Evolutionary conservation across 2,329 filamentous ascomycete species (phyloP), one percentile per base, ranked within the genome.

Genomic region (Eurotiales sp.): DNA sequence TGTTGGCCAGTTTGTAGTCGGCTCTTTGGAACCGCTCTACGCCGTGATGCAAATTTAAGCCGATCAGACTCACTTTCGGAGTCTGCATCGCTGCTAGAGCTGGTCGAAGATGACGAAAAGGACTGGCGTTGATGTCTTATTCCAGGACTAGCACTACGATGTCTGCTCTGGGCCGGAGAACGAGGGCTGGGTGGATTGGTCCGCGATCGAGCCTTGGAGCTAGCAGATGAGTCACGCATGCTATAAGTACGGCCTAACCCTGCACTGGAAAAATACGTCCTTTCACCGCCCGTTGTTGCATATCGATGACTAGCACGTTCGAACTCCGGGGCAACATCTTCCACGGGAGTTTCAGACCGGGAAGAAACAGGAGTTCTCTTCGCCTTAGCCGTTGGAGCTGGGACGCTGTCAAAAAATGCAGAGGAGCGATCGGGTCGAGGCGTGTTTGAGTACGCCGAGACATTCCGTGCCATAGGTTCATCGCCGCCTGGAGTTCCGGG

Each of bases 401-500:
- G 68, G 3, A 63, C 66, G 39, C 71, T 60, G 11, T 68, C 65
- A 51, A 69, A 72, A 55, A 70, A 69, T 21, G 57, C 58, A 55
- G 52, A 54, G 8, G 51, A 36, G 14, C 64, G 71, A 50, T 73
- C 70, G 37, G 59, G 58, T 32, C 67, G 62, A 21, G 59, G 60
- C 4, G 64, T 60, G 49, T 63, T 72, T 17, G 64, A 66, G 58
- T 78, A 78, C n/a, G 78, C 74, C 2, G 77, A 76, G 11, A 76
- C 77, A 52, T 75, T 74, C 15, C 67, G 63, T 19, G 80, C 80
- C 62, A 79, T 79, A 30, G 78, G 74, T 58, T 84, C 81, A 59
- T 84, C 81, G 30, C 75, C 79, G n/a, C 77, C 80, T 27, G 79
- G 73, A 6, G 73, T 74, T n/a, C 74, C 74, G 17, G 82, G 80